Base-by-base conservation (phyloP, 2,329 filamentous ascomycete genomes). In the Exophiala sideris region DNA sequence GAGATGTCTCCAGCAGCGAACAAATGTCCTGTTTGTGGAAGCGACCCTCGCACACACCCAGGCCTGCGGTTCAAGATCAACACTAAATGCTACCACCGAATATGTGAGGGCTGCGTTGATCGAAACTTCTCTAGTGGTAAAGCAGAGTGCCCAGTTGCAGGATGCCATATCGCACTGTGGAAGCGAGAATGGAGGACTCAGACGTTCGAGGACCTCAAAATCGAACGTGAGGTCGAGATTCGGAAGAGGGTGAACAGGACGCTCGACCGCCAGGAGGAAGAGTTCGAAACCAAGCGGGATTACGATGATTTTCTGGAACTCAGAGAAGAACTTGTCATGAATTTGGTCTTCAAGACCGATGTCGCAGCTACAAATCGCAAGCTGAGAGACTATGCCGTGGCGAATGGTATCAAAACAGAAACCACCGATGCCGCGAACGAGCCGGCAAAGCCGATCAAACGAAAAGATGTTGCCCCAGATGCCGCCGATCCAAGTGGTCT, bases 31-130 rank as follows among this genome's bases (percentile, higher is more conserved):
- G 89, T 97, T 64, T 99, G 94, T 87, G 96, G 96, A 75, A 95
- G 91, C 56, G 89, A 89, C 56, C 89, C 91, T 61, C 97, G 97
- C 77, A 87, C 97, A 66, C 96, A 96, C 77, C 86, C 85, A 57
- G 87, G 91, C 75, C 91, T 99, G 82, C 82, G 87, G 61, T 97
- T 99, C 75, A 87, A 94, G 64, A 91, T 99, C 76, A 96, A 97
- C 71, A 90, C 92, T 7, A 91, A 95, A 78, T 99, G 94, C 81
- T 99, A 99, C 78, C 94, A 99, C 79, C 90, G 90, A 64, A 97
- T 99, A 89, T 99, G 94, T 78, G 87, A 90, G 70, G 91, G 89
- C 53, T 99, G 94, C 76, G 91, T 97, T 39, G 88, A 92, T 72
- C 88, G 92, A 52, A 89, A 97, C 65, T 99, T 97, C 79, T 88